Evolutionary conservation across 768 basidiomycete genomes (phyloP), one percentile per base, ranked within the genome.

Genomic region (Suillus paluster): DNA sequence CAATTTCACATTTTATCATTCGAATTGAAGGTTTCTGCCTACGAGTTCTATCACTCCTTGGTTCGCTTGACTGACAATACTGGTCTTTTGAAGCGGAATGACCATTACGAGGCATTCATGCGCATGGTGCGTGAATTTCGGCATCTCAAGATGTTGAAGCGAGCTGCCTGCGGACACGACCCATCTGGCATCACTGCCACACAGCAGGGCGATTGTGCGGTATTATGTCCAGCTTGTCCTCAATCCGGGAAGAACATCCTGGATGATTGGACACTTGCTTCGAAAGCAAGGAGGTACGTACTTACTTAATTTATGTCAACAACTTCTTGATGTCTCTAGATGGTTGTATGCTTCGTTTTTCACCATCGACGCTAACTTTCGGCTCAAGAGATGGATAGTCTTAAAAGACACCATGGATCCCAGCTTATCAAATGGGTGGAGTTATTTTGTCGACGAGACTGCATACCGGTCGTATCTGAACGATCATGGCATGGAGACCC

Each of bases 281-380:
- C 54, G 15, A 36, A 55, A 39, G 54, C 15, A 15, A 36, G 11
- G 12, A 25, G 17, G 54, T 55, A 39, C 4, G 19, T 17, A n/a
- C 54, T 15, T 55, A 10, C 17, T 34, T 55, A 4, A 34, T n/a
- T 10, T 1, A 52, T 42, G 5, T 42, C 11, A 7, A 25, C 7
- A 34, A n/a, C 5, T 27, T 55, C 25, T 55, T 27, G 36, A 19
- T 14, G 6, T 30, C 21, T 55, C 33, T n/a, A 63, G 66, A 34
- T 67, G 52, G 63, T 33, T 56, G 19, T 73, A 71, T 54, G 57
- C 61, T 1, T 21, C 69, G 23, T 68, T 70, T 45, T 2, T 73
- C 12, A 67, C 69, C 3, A 62, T 68, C 9, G 73, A 75, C 36
- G 72, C 71, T 4, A 70, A 69, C 63, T 75, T 75, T 49, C 62